Conservation (phyloP, 139 green algal species). For the Deuterostichococcus epilithicus region DNA sequence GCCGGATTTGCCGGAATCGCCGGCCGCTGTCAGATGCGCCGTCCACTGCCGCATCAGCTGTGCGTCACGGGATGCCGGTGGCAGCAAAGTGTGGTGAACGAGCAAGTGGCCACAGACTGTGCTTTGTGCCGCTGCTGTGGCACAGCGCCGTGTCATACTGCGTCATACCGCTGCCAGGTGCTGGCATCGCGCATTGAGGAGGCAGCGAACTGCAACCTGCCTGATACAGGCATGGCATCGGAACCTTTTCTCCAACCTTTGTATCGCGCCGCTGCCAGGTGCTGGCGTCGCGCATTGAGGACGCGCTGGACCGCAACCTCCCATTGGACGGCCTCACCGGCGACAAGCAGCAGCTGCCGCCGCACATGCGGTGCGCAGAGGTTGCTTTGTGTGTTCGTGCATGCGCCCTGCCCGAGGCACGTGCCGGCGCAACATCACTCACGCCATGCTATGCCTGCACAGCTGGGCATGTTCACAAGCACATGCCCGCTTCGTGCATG, state of each 20-base stretch:
- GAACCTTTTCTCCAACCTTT: background rate
- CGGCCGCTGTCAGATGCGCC: no score
- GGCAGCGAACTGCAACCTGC: slow-evolving; percentile 17
- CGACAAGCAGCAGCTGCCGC: slow-evolving; percentile 45
- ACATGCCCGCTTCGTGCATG: background rate
- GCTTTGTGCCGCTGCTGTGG: no score
- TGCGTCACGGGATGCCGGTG: no score
- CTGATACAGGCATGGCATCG: background rate
- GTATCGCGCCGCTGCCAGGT: slow-evolving; percentile 1
- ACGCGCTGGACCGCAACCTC: slow-evolving; percentile 58
- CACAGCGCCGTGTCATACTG: background rate
- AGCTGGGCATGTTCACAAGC: no score
- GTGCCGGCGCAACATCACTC: no score
- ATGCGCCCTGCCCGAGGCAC: no score
- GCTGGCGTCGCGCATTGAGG: slow-evolving; percentile 73
- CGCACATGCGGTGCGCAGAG: slow-evolving; percentile 38
- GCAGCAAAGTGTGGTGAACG: no score
- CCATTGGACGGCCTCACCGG: slow-evolving; percentile 68
- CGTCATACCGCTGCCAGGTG: slow-evolving; percentile 1
- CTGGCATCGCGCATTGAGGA: slow-evolving; percentile 75
- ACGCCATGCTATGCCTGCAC: no score
- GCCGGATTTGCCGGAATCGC: no score
- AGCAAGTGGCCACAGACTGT: no score
- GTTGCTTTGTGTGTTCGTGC: background rate
- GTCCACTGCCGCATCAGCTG: no score